Conservation (phyloP, 352 stramenopile genomes). For the Globisporangium yorkense region DNA sequence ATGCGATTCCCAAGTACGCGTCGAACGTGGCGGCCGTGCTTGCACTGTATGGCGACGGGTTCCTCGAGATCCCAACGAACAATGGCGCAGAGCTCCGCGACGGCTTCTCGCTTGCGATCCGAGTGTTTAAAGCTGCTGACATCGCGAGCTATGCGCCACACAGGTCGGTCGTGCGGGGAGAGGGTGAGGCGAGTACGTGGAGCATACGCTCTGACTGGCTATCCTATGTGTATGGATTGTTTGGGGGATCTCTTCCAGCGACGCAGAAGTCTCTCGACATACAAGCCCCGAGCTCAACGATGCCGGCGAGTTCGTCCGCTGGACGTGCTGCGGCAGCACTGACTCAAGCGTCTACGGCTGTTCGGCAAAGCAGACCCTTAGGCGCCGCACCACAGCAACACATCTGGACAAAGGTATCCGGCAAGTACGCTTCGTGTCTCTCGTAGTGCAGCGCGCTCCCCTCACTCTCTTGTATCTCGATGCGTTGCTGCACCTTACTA, state of each 20-base stretch:
- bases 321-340: constrained; percentile 54
- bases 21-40: constrained; percentile 17
- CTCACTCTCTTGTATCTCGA: background rate
- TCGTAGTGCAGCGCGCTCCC: background rate
- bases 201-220: background rate
- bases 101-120: constrained; percentile 29
- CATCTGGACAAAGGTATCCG: constrained; percentile 1
- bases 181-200: background rate
- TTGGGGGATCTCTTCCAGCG: constrained; percentile 4
- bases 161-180: constrained; percentile 13
- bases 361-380: constrained; percentile 11
- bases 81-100: constrained; percentile 8
- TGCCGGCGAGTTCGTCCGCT: constrained; percentile 47
- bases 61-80: constrained; percentile 29
- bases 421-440: background rate
- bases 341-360: constrained; percentile 51
- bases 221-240: too few species aligned
- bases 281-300: constrained; percentile 50
- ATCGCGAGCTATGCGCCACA: constrained; percentile 20
- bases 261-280: constrained; percentile 39
- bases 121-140: constrained; percentile 44
- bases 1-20: background rate
- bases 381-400: background rate
- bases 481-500: background rate
- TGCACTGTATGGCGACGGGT: constrained; percentile 47